A percentile compares a stretch with the other conserved stretches of the same genome.
These are phyloP conservation scores for Aspergillus spinulosporus DNA, from an alignment of 2,329 filamentous ascomycete genomes.

Conservation along the genomic window DNA sequence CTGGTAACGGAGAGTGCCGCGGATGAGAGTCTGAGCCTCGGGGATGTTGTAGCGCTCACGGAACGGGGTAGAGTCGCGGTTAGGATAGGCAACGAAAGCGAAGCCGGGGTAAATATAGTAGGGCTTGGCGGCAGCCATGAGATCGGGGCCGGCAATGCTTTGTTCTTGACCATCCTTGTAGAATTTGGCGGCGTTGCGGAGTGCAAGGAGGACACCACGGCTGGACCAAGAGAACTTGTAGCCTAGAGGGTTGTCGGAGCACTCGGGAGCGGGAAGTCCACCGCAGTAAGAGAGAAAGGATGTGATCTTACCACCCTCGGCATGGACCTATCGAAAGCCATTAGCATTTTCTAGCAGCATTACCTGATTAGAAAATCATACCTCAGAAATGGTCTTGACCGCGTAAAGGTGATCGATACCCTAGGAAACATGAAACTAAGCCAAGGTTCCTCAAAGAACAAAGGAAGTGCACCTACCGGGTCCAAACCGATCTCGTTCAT, in stretches of 20 bases:
- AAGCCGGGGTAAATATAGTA: slow-evolving; percentile 89
- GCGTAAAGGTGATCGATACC: slow-evolving; percentile 64
- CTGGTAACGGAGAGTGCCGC: slow-evolving; percentile 37
- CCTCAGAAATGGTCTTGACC: slow-evolving; percentile 72
- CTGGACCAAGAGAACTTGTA: slow-evolving; percentile 88
- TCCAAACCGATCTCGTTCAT: slow-evolving; percentile 91
- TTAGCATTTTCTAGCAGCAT: not conserved
- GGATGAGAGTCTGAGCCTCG: slow-evolving; percentile 82
- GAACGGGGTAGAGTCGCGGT: slow-evolving; percentile 86
- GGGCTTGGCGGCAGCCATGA: slow-evolving; percentile 86
- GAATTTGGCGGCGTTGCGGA: slow-evolving; percentile 81
- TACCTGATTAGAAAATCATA: slow-evolving; percentile 10
- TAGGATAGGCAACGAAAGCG: slow-evolving; percentile 88
- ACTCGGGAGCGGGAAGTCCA: slow-evolving; percentile 71
- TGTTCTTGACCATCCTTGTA: slow-evolving; percentile 76
- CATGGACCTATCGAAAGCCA: slow-evolving; percentile 67
- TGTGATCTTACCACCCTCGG: slow-evolving; percentile 78
- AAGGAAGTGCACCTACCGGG: slow-evolving; percentile 28
- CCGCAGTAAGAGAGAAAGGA: slow-evolving; percentile 84
- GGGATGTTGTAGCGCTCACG: slow-evolving; percentile 87
- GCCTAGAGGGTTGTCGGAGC: slow-evolving; percentile 83
- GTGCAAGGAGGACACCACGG: slow-evolving; percentile 82
- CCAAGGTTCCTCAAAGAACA: not conserved
- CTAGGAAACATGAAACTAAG: slow-evolving; percentile 15
- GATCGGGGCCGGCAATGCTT: slow-evolving; percentile 63